Evolutionary conservation across 73 alveolate genomes (phyloP).

Genomic region (Paramecium tetraurelia): DNA sequence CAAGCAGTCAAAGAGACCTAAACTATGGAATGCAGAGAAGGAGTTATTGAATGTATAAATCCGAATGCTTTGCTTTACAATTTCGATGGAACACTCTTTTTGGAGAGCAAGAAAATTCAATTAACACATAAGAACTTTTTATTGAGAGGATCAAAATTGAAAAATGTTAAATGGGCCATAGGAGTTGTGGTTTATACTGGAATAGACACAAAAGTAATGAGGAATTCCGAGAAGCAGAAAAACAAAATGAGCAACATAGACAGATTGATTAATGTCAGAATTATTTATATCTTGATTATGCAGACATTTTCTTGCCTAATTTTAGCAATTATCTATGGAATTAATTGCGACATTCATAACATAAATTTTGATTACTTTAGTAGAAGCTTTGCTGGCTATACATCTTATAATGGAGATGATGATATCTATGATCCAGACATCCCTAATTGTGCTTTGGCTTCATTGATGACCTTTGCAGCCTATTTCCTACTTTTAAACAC

Average conservation of each 20-base stretch:
- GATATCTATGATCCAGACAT: conserved; percentile 11
- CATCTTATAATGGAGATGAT: background rate
- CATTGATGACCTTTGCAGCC: conserved; percentile 83
- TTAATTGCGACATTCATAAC: background rate
- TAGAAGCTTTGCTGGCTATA: conserved; percentile 54
- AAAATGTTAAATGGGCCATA: conserved; percentile 85
- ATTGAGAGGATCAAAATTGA: conserved; percentile 91
- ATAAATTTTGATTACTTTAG: background rate
- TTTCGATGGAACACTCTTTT: conserved; percentile 72
- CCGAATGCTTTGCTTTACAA: conserved; percentile 81
- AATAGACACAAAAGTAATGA: conserved; percentile 90
- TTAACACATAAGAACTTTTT: conserved; percentile 84
- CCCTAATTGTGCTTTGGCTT: conserved; percentile 65
- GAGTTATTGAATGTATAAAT: conserved; percentile 65
- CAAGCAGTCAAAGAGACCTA: conserved; percentile 70
- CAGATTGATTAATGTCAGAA: conserved; percentile 76
- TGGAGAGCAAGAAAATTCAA: conserved; percentile 54
- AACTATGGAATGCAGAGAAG: conserved; percentile 54
- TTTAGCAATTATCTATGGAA: conserved; percentile 55
- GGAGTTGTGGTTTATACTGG: conserved; percentile 96
- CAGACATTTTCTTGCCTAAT: conserved; percentile 71
- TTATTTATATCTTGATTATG: conserved; percentile 74
- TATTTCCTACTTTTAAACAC: conserved; percentile 93
- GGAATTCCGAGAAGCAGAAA: conserved; percentile 80
- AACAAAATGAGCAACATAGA: conserved; percentile 87